These are phyloP conservation scores for Calophaca sinica DNA, from an alignment of 306 rosid genomes.

Conservation along the genomic window DNA sequence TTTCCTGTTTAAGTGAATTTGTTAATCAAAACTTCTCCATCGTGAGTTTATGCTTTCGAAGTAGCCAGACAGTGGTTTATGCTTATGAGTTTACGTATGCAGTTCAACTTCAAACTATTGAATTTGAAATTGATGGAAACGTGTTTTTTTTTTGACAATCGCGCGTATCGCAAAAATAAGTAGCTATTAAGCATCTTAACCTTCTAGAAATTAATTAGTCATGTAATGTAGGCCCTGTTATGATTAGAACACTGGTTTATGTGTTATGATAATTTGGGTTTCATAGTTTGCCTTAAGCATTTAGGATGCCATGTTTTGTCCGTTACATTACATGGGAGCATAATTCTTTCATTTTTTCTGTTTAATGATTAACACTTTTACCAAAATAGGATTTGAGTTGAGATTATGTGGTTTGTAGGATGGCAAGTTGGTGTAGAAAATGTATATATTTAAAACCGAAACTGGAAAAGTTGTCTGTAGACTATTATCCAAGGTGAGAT, in stretches of 20 bases:
- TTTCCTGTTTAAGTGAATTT: too few species aligned
- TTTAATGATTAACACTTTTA: too few species aligned
- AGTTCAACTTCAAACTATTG: not conserved
- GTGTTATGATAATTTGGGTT: conserved; percentile 21
- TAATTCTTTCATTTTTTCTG: conserved; percentile 36
- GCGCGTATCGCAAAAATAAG: not conserved
- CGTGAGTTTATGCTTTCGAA: not conserved
- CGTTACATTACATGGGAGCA: not conserved
- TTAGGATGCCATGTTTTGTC: conserved; percentile 8
- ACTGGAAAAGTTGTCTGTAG: conserved; percentile 84
- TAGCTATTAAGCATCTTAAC: not conserved
- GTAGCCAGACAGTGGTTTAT: not conserved
- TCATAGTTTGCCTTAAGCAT: not conserved
- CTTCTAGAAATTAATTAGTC: conserved; percentile 2
- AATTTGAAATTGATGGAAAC: not conserved
- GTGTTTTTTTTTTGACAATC: too few species aligned
- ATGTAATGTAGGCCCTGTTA: conserved; percentile 3
- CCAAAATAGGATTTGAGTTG: conserved; percentile 51
- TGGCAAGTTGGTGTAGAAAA: conserved; percentile 95
- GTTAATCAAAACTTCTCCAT: too few species aligned
- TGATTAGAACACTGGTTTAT: conserved; percentile 5
- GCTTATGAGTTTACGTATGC: conserved; percentile 1
- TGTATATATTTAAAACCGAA: conserved; percentile 86
- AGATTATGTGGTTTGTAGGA: conserved; percentile 63
- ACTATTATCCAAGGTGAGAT: conserved; percentile 71